Evolutionary conservation across 176 grass and related monocot species (phyloP).

Genomic region (Juncus effusus): DNA sequence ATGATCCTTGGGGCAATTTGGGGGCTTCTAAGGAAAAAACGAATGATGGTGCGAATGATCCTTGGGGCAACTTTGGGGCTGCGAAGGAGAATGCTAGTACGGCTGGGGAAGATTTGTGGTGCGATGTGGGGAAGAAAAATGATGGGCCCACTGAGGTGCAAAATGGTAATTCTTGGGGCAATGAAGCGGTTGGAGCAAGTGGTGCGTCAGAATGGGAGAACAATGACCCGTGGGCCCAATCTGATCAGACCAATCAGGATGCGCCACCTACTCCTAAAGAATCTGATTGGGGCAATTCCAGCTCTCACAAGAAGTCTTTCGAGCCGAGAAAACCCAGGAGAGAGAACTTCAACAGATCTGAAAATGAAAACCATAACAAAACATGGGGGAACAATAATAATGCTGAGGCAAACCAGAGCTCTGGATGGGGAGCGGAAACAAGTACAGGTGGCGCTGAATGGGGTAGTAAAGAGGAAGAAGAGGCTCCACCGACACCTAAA

Average conservation of each 20-base stretch:
- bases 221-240: constrained; percentile 21
- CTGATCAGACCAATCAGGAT: constrained; percentile 1
- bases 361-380: not conserved
- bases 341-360: not conserved
- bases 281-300: constrained; percentile 15
- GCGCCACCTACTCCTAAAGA: not conserved
- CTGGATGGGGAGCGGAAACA: not conserved
- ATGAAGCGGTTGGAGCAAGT: not conserved
- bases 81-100: not conserved
- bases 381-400: not conserved
- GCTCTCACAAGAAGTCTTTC: not conserved
- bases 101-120: too few relatives aligned
- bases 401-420: too few relatives aligned
- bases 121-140: too few relatives aligned
- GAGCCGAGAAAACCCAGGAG: not conserved
- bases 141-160: not conserved
- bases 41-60: constrained; percentile 10
- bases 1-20: constrained; percentile 13
- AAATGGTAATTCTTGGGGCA: too few relatives aligned
- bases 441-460: not conserved
- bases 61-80: constrained; percentile 11
- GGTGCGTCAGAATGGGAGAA: constrained; percentile 13
- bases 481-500: constrained; percentile 17
- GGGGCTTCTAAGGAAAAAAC: not conserved
- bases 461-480: not conserved